These are phyloP conservation scores for Flaveria sonorensis DNA, from an alignment of 129 eudicot species.

Conservation along the genomic window DNA sequence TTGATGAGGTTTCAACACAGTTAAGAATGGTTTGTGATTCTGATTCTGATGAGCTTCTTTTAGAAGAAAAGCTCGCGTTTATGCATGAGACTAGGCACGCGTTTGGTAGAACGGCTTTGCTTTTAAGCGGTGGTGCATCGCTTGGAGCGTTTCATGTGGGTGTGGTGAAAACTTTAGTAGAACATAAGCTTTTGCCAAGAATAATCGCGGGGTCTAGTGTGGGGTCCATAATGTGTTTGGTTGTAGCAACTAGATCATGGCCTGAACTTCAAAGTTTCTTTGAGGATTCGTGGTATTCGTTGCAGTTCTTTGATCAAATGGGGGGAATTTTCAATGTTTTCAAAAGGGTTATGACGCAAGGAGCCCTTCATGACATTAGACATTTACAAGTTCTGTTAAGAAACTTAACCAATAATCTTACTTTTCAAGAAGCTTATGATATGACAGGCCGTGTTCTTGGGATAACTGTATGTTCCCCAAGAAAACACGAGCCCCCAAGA, in stretches of 20 bases:
- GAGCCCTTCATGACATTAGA: slow-evolving; percentile 89
- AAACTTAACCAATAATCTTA: slow-evolving; percentile 77
- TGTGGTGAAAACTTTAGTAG: slow-evolving; percentile 90
- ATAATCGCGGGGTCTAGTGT: slow-evolving; percentile 96
- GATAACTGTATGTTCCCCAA: slow-evolving; percentile 92
- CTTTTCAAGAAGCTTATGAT: slow-evolving; percentile 96
- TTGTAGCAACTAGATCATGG: slow-evolving; percentile 87
- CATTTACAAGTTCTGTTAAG: slow-evolving; percentile 78
- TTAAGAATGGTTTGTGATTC: slow-evolving; percentile 91
- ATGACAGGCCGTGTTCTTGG: slow-evolving; percentile 95
- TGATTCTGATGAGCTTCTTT: slow-evolving; percentile 82
- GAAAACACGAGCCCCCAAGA: slow-evolving; percentile 96
- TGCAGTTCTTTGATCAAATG: slow-evolving; percentile 89
- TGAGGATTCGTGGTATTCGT: slow-evolving; percentile 86
- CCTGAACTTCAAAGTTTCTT: slow-evolving; percentile 97
- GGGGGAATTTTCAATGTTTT: slow-evolving; percentile 79
- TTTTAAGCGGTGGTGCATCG: slow-evolving; percentile 98
- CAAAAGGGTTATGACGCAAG: slow-evolving; percentile 77
- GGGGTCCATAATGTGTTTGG: slow-evolving; percentile 86
- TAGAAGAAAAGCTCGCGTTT: slow-evolving; percentile 94
- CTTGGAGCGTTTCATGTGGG: slow-evolving; percentile 97
- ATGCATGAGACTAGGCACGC: slow-evolving; percentile 99
- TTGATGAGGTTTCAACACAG: slow-evolving; percentile 86
- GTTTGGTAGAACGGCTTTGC: slow-evolving; percentile 93
- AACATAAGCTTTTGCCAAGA: slow-evolving; percentile 91